These are phyloP conservation scores for Fusarium drepaniforme DNA, from an alignment of 2,329 filamentous ascomycete genomes.

Conservation along the genomic window DNA sequence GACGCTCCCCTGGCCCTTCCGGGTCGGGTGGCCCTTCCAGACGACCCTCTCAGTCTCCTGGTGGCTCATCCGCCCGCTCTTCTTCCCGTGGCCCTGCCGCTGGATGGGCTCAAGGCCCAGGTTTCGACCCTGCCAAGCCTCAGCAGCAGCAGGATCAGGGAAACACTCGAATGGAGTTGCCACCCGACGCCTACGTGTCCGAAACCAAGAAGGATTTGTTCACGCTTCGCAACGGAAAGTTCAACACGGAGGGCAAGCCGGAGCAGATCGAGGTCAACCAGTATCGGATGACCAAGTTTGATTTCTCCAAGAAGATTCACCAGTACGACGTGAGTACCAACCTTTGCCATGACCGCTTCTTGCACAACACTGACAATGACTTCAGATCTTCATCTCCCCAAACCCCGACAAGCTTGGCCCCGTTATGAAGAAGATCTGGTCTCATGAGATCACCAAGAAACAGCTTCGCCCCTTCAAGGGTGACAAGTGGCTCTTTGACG, in stretches of 20 bases:
- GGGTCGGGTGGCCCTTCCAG: constrained; percentile 30
- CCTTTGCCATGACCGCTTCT: not conserved
- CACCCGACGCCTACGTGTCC: constrained; percentile 65
- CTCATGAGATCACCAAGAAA: constrained; percentile 69
- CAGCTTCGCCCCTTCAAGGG: constrained; percentile 61
- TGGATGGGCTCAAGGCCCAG: constrained; percentile 49
- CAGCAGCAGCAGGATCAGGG: constrained; percentile 48
- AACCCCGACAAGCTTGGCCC: constrained; percentile 71
- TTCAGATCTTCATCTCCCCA: constrained; percentile 73
- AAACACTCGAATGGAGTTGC: constrained; percentile 67
- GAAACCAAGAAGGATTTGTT: constrained; percentile 51
- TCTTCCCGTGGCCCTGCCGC: constrained; percentile 24
- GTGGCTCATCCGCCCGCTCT: constrained; percentile 33
- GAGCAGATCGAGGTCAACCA: constrained; percentile 77
- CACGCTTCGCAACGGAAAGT: constrained; percentile 52
- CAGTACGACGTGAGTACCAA: constrained; percentile 83
- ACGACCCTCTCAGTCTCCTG: constrained; percentile 36
- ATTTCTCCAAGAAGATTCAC: constrained; percentile 72
- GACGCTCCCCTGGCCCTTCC: constrained; percentile 42
- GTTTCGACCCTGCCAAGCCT: constrained; percentile 59
- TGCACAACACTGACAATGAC: constrained; percentile 16
- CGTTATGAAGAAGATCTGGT: constrained; percentile 83
- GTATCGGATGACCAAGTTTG: constrained; percentile 73
- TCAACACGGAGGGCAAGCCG: constrained; percentile 68
- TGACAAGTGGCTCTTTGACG: constrained; percentile 79